Evolutionary conservation across 441 rosid genomes (phyloP), one percentile per base, ranked within the genome.

Genomic region (Corymbia citriodora): DNA sequence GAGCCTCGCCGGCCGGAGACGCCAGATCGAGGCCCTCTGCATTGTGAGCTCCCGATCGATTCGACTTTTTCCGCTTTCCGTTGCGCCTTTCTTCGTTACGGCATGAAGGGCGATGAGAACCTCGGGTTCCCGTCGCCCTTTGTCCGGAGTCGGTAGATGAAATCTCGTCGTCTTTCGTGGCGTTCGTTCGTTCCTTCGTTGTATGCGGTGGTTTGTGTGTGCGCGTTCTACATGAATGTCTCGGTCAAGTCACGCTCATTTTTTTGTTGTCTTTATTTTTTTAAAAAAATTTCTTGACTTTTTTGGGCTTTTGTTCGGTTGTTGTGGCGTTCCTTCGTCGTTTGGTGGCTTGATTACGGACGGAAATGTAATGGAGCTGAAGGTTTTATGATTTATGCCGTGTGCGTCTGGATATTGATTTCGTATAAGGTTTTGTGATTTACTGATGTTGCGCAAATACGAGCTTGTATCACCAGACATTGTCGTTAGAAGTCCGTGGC

Each of bases 31-130:
- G 95, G 91, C 91, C 93, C 93, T 91, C 91, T 83, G 91, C 93
- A 93, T 89, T 88, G 99, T 97, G 95, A 96, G 99, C 93, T 94
- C 87, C 88, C 92, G 68, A 29, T 87, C 89, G 92, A 91, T 91
- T 65, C 89, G 12, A 88, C 81, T 79, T 90, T 92, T 74, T 8
- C 90, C 85, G 85, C 27, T 79, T 45, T 79, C 52, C 50, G 85
- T 74, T 17, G 52, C 17, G 85, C 85, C 85, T 74, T 2, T 7
- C 15, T 63, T 27, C 13, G 70, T 63, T 27, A 16, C 16, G 3
- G 70, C 70, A 29, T 61, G 70, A 27, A 10, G 45, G 70, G 70
- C 16, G 70, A 27, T 7, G 70, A 63, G 70, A 12, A 61, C 18
- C 8, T 8, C 6, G 4, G 70, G 70, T 27, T 8, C 13, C 3